These are phyloP conservation scores for Medicago ruthenica DNA, from an alignment of 306 rosid genomes.

Conservation along the genomic window DNA sequence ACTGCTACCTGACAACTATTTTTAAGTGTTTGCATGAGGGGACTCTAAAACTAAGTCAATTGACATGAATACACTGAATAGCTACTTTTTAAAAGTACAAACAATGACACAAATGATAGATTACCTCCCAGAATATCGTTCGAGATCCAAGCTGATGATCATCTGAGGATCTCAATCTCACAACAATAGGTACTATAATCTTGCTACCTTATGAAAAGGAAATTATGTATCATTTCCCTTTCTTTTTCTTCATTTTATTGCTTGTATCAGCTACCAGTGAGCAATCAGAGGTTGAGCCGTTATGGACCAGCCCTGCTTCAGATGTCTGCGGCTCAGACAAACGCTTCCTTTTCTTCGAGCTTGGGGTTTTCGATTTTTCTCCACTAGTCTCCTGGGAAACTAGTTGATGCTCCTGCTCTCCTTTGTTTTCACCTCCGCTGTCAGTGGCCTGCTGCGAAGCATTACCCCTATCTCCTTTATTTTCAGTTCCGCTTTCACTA, in stretches of 20 bases:
- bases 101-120: slow-evolving; percentile 35
- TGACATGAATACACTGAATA: slow-evolving; percentile 35
- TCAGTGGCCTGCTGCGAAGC: slow-evolving; percentile 42
- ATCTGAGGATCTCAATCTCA: slow-evolving; percentile 42
- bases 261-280: slow-evolving; percentile 40
- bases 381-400: slow-evolving; percentile 37
- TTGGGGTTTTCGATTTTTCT: slow-evolving; percentile 47
- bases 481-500: slow-evolving; percentile 37
- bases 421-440: slow-evolving; percentile 39
- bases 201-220: slow-evolving; percentile 40
- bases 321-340: slow-evolving; percentile 55
- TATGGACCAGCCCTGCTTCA: slow-evolving; percentile 34
- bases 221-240: slow-evolving; percentile 53
- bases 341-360: slow-evolving; percentile 66
- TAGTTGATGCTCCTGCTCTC: background rate
- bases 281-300: slow-evolving; percentile 36
- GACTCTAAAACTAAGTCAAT: slow-evolving; percentile 43
- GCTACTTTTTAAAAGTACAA: slow-evolving; percentile 31
- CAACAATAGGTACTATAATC: slow-evolving; percentile 41
- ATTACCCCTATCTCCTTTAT: slow-evolving; percentile 22
- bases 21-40: slow-evolving; percentile 19
- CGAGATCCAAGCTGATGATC: slow-evolving; percentile 31
- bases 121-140: slow-evolving; percentile 31
- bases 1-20: slow-evolving; percentile 30
- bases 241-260: slow-evolving; percentile 54